Evolutionary conservation across 2,329 filamentous ascomycete genomes (phyloP), one percentile per base, ranked within the genome.

Genomic region (Anisogramma anomala): DNA sequence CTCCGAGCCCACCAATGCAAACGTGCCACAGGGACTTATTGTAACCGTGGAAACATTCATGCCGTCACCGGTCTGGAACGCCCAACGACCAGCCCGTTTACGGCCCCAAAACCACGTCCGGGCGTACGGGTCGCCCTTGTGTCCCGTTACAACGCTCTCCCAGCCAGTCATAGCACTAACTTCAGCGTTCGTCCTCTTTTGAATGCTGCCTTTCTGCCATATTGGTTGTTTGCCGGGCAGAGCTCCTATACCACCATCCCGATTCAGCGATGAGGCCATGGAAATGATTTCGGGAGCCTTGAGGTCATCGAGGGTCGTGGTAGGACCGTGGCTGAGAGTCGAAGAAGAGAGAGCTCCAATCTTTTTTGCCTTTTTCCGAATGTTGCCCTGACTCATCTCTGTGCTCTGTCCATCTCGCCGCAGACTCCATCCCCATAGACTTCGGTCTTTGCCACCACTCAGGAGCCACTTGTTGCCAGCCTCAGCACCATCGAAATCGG

Each of bases 91-190:
- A 36, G 91, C 88, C 53, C 82, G 79, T 62, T 93, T 95, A 42
- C 86, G 80, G 5, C 89, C 91, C 88, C 91, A 96, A 63, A 95
- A 95, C 91, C 91, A 98, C 1, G 91, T 96, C 39, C 91, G 77
- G 14, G 87, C 91, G 55, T 76, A 84, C 33, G 79, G 73, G 55
- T 96, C 89, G 38, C 82, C 77, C 54, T 81, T 81, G 57, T 98
- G 93, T 8, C 87, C 89, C 3, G 91, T 98, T 2, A 98, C 77
- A 6, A 98, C 79, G 55, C 89, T 95, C 60, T 98, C 93, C 91
- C 91, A 98, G 1, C 91, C 91, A 3, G 88, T 94, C 66, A 78
- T 79, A 35, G 78, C 74, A 52, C 79, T 83, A 42, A 79, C 68
- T 50, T 86, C 79, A 3, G 82, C 78, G 59, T 87, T 80, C 8